These are phyloP conservation scores for Intubia oerlemansii DNA, from an alignment of 2,329 filamentous ascomycete genomes.

Conservation along the genomic window DNA sequence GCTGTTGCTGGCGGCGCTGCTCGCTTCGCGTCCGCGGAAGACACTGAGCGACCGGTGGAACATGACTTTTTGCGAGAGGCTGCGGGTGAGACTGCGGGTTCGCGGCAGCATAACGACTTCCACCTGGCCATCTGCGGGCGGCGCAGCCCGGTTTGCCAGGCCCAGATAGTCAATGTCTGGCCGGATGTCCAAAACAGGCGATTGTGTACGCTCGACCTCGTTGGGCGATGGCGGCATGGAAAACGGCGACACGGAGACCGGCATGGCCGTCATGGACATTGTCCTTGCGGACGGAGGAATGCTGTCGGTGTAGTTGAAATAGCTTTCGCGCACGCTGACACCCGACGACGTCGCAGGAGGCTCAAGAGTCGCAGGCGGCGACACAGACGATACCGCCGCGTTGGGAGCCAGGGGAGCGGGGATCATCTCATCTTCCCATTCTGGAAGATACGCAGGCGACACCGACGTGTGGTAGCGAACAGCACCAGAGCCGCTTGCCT, in stretches of 20 bases:
- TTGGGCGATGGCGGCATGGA: neutral
- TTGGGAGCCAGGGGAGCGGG: neutral
- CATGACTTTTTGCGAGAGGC: slow-evolving; percentile 11
- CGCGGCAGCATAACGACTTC: slow-evolving; percentile 6
- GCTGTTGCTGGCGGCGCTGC: too few species aligned
- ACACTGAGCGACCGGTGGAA: slow-evolving; percentile 15
- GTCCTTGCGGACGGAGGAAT: neutral
- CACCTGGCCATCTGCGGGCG: neutral
- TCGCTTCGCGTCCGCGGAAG: too few species aligned
- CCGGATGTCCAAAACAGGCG: slow-evolving; percentile 19
- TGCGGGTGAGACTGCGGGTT: slow-evolving; percentile 12
- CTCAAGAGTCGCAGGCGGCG: too few species aligned
- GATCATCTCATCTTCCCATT: slow-evolving; percentile 17
- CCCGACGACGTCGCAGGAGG: too few species aligned
- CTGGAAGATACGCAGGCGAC: slow-evolving; percentile 19
- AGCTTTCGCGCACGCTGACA: too few species aligned
- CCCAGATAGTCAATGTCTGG: slow-evolving; percentile 35
- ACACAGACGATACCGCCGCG: too few species aligned
- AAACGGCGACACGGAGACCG: neutral
- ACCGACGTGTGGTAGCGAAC: slow-evolving; percentile 35
- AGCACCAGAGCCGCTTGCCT: slow-evolving; percentile 34
- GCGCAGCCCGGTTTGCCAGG: slow-evolving; percentile 15
- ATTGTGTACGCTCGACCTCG: neutral
- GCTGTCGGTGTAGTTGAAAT: too few species aligned
- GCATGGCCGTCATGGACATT: neutral